Conservation (phyloP, 1,284 basidiomycete species). For the Ustilago cynodontis region DNA sequence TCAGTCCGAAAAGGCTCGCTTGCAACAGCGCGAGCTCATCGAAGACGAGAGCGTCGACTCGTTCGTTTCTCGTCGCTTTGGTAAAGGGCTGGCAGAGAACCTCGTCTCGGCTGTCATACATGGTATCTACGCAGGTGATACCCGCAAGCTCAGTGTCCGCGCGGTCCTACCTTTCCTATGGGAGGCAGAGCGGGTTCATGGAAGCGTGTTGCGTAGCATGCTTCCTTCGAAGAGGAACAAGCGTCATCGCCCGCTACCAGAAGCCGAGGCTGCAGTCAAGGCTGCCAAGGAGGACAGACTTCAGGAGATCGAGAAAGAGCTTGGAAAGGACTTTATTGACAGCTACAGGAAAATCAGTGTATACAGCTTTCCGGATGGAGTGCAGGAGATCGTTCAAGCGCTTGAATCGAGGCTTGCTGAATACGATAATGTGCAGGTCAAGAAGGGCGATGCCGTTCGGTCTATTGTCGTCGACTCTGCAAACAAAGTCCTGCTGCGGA, state of each 20-base stretch:
- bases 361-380: constrained; percentile 83
- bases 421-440: constrained; percentile 76
- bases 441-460: constrained; percentile 71
- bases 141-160: constrained; percentile 79
- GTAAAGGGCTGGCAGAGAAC: constrained; percentile 78
- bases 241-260: constrained; percentile 30
- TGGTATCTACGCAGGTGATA: constrained; percentile 91
- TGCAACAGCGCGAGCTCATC: constrained; percentile 33
- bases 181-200: constrained; percentile 78
- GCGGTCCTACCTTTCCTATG: constrained; percentile 82
- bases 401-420: constrained; percentile 74
- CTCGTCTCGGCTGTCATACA: constrained; percentile 88
- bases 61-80: constrained; percentile 83
- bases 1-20: constrained; percentile 64
- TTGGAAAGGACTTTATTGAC: constrained; percentile 72
- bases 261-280: constrained; percentile 31
- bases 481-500: constrained; percentile 64
- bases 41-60: constrained; percentile 84
- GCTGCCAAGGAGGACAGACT: constrained; percentile 26
- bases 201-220: constrained; percentile 79
- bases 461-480: constrained; percentile 74
- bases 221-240: constrained; percentile 67
- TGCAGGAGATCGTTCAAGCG: constrained; percentile 78
- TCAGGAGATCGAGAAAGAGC: constrained; percentile 70
- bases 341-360: constrained; percentile 77